These are phyloP conservation scores for Leptographium wingfieldii DNA, from an alignment of 2,329 filamentous ascomycete species.

Conservation along the genomic window DNA sequence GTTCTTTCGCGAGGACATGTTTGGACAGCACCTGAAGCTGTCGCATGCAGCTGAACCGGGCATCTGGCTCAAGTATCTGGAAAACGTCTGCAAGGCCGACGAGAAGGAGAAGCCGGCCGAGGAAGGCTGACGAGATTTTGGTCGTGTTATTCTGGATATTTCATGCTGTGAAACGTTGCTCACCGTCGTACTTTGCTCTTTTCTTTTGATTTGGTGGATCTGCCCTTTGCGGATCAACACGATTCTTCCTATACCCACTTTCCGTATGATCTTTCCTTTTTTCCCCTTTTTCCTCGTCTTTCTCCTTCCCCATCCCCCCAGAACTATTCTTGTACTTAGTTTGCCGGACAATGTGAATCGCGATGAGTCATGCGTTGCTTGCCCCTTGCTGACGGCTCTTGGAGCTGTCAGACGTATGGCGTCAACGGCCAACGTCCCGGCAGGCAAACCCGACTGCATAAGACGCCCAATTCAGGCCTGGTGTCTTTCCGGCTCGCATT, in stretches of 20 bases:
- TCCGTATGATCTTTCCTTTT: neutral
- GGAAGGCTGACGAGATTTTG: neutral
- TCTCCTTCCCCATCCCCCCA: neutral
- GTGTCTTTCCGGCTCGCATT: neutral
- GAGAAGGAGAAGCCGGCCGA: constrained; percentile 5
- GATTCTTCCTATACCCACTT: neutral
- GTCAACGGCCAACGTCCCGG: neutral
- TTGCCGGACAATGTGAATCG: neutral
- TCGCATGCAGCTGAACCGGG: constrained; percentile 13
- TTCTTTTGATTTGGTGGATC: neutral
- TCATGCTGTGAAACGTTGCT: neutral
- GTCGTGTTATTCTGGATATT: neutral
- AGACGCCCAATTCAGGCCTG: neutral
- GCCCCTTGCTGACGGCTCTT: neutral
- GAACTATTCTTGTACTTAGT: neutral
- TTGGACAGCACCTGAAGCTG: constrained; percentile 13
- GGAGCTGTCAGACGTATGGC: neutral
- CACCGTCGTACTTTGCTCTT: neutral
- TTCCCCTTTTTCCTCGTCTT: neutral
- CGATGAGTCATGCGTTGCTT: neutral
- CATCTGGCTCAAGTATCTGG: constrained; percentile 13
- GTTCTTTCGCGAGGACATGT: constrained; percentile 14
- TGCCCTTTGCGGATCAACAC: no score
- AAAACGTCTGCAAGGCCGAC: constrained; percentile 11
- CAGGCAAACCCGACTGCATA: neutral